These are phyloP conservation scores for Irpex sp. DNA, from an alignment of 1,284 basidiomycete genomes.

Conservation along the genomic window DNA sequence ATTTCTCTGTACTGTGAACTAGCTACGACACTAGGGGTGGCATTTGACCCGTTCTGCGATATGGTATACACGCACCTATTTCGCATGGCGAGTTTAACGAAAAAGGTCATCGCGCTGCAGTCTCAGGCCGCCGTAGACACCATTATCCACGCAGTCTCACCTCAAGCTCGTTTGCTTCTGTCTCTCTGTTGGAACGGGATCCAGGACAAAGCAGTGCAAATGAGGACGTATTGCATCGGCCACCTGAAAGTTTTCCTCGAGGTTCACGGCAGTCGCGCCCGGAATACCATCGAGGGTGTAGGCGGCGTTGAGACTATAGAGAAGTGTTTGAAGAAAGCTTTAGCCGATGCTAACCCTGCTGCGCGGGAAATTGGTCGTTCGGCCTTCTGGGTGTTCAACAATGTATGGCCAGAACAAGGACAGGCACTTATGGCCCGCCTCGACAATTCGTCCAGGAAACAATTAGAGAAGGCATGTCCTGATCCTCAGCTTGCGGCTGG, in stretches of 20 bases:
- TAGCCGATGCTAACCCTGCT: conserved; percentile 77
- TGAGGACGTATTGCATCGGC: conserved; percentile 62
- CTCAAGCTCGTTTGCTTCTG: conserved; percentile 69
- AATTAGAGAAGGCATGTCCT: conserved; percentile 83
- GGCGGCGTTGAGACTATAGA: conserved; percentile 71
- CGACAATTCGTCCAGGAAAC: conserved; percentile 73
- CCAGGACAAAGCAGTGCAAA: conserved; percentile 85
- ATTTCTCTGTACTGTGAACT: conserved; percentile 81
- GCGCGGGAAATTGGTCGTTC: conserved; percentile 75
- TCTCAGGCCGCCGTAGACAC: conserved; percentile 74
- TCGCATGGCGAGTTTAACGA: conserved; percentile 91
- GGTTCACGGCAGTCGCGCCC: conserved; percentile 59
- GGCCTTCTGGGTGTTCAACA: conserved; percentile 81
- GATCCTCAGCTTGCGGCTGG: conserved; percentile 40
- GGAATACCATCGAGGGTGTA: conserved; percentile 58
- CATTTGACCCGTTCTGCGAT: conserved; percentile 79
- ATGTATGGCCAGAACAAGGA: conserved; percentile 73
- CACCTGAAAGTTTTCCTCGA: conserved; percentile 78
- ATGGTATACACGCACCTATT: conserved; percentile 71
- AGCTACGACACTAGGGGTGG: conserved; percentile 59
- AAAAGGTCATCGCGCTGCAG: conserved; percentile 87
- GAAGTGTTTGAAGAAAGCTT: conserved; percentile 64
- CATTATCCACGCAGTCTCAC: conserved; percentile 70
- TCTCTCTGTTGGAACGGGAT: conserved; percentile 70
- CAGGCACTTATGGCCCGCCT: conserved; percentile 61